Conservation (phyloP, 2,329 filamentous ascomycete genomes). For the Xylariaceae sp. region DNA sequence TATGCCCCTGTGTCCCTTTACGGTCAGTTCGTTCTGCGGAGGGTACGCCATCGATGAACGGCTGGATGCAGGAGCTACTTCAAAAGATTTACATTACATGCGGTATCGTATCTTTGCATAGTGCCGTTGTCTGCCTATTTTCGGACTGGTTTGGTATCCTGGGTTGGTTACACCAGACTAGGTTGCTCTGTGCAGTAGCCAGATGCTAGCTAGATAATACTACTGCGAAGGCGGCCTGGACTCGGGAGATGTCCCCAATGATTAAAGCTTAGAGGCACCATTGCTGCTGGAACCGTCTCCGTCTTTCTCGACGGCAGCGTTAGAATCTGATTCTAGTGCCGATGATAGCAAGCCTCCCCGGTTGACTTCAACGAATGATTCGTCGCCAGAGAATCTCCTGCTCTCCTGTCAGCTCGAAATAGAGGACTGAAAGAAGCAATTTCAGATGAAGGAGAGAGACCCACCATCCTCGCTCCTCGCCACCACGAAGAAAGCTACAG, state of each 20-base stretch:
- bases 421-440: slow-evolving; percentile 16
- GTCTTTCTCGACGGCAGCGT: slow-evolving; percentile 25
- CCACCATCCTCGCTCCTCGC: slow-evolving; percentile 89
- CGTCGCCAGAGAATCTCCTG: slow-evolving; percentile 51
- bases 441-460: slow-evolving; percentile 39
- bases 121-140: background rate
- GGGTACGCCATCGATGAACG: background rate
- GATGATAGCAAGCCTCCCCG: slow-evolving; percentile 33
- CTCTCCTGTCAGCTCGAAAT: slow-evolving; percentile 22
- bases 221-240: background rate
- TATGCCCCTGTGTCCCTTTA: background rate
- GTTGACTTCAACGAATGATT: slow-evolving; percentile 45
- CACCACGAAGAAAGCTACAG: slow-evolving; percentile 79
- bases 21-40: background rate
- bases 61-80: background rate
- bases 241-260: background rate
- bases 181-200: background rate
- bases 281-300: background rate
- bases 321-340: slow-evolving; percentile 34
- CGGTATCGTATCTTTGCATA: background rate
- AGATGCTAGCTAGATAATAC: background rate
- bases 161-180: slow-evolving; percentile 13
- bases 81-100: background rate
- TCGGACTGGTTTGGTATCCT: background rate
- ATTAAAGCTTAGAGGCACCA: slow-evolving; percentile 26